Evolutionary conservation across 805 yeast species (phyloP), one percentile per base, ranked within the genome.

Genomic region (Candida incommunis): DNA sequence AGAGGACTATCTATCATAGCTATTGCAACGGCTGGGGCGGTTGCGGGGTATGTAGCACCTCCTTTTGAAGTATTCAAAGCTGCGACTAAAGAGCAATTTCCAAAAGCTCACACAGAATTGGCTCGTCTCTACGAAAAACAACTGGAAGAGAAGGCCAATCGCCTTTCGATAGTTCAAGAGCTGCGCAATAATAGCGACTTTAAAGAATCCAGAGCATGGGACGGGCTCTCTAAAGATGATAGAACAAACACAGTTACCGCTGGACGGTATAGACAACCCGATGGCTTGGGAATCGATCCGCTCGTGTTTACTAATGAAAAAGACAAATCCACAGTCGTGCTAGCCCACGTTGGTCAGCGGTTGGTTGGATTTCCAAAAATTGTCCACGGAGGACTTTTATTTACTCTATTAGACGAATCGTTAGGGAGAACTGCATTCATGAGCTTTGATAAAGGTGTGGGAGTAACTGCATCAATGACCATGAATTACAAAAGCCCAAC

Each of bases 391-490:
- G 37, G 37, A 5, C n/a, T 31, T 11, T 18, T 31, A 5, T 31
- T 31, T n/a, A 31, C 37, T 7, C 37, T 31, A 5, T 16, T 31
- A 9, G 37, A 31, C n/a, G 37, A 31, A 16, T 11, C 37, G 20
- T 31, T 31, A n/a, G 37, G 37, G 37, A 11, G 37, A 31, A 31
- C 37, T 5, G 37, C 37, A 31, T 31, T 31, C 37, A 31, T 31
- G 37, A 31, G 37, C 20, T 31, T 31, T 16, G 37, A 31, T 18
- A 31, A 31, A 18, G 37, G 37, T 16, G 37, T 31, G 13, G 37
- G 37, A 9, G 37, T 31, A 7, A 31, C 37, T 16, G 37, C 37
- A 5, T 11, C 37, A 7, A 11, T 31, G 37, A 31, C 37, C n/a
- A 11, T 31, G 18, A 31, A 31, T 16, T 31, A 31, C 37, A 7